Evolutionary conservation across 768 basidiomycete species (phyloP).

Genomic region (Pisolithus marmoratus): DNA sequence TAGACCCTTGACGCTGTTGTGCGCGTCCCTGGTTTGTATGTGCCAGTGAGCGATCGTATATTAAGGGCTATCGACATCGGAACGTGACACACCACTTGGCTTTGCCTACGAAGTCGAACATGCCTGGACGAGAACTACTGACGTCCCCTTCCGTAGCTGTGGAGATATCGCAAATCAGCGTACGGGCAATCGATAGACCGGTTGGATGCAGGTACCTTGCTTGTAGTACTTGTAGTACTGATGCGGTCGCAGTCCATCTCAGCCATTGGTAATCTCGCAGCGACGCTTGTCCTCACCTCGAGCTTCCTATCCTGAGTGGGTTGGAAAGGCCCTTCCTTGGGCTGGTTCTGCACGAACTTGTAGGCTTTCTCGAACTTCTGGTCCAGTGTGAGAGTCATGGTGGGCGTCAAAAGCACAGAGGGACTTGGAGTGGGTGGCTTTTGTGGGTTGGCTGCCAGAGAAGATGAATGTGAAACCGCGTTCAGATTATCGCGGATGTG

Average conservation of each 20-base stretch:
- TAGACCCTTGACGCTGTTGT: constrained; percentile 67
- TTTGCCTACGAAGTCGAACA: constrained; percentile 84
- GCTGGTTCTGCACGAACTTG: constrained; percentile 57
- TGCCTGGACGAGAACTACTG: constrained; percentile 56
- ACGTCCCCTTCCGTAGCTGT: constrained; percentile 72
- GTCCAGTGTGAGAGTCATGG: constrained; percentile 44
- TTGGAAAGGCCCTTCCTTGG: constrained; percentile 73
- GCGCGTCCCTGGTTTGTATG: constrained; percentile 66
- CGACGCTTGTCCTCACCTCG: constrained; percentile 47
- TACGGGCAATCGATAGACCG: neutral
- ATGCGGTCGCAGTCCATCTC: constrained; percentile 5
- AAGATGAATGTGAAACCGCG: constrained; percentile 1
- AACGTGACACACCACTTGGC: constrained; percentile 69
- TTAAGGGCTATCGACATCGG: neutral
- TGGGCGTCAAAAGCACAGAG: constrained; percentile 12
- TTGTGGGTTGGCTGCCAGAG: neutral
- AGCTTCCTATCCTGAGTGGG: constrained; percentile 73
- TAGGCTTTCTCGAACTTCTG: constrained; percentile 77
- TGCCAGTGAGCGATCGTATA: neutral
- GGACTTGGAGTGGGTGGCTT: neutral
- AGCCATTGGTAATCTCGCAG: neutral
- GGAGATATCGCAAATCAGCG: neutral
- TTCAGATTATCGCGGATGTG: neutral
- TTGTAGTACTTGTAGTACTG: constrained; percentile 96
- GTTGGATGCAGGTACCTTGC: constrained; percentile 52